Base-by-base conservation (phyloP, 192 early-diverging fungal genomes). In the Coemansia sp. region DNA sequence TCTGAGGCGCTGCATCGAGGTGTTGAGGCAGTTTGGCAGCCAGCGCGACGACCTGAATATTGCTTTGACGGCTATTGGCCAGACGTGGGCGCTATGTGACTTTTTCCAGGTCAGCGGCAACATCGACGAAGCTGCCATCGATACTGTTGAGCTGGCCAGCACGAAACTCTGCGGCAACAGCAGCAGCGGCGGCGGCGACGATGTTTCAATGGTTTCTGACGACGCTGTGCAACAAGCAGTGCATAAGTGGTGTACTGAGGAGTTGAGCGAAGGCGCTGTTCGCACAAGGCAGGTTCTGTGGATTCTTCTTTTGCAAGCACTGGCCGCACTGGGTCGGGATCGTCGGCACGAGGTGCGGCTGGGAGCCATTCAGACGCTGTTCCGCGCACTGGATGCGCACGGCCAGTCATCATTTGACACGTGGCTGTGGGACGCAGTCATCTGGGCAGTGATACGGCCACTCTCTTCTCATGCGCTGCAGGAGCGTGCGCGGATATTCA, bases 41-140 rank as follows among this genome's bases (percentile, higher is more conserved):
- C 92, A 96, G 68, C 76, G 75, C 14, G 92, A 94, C 31, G 97
- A 98, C 72, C 75, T 98, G 45, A 99, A 99, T 72, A 96, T 99
- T 48, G 88, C 91, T 52, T 76, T 99, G 36, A 96, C 97, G 0
- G 90, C 95, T 5, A 86, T 96, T 34, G 93, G 95, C 1, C 81
- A 98, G 56, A 76, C 94, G 11, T 99, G 96, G 96, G 91, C 90
- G 48, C 82, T 99, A 32, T 89, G 92, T 48, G 95, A 97, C 76
- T 94, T 87, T 67, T 85, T 99, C 56, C 86, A 94, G 29, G 90
- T 87, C 1, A 18, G 87, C 87, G 60, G 68, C 89, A n/a, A 4
- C 17, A 38, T 4, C n/a, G 22, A 3, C 1, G 57, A 4, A 3
- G 36, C 0, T 18, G 18, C 4, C 16, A 18, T 28, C 22, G 40